Evolutionary conservation across 257 asterid genomes (phyloP).

Genomic region (Nicotiana benthamiana): DNA sequence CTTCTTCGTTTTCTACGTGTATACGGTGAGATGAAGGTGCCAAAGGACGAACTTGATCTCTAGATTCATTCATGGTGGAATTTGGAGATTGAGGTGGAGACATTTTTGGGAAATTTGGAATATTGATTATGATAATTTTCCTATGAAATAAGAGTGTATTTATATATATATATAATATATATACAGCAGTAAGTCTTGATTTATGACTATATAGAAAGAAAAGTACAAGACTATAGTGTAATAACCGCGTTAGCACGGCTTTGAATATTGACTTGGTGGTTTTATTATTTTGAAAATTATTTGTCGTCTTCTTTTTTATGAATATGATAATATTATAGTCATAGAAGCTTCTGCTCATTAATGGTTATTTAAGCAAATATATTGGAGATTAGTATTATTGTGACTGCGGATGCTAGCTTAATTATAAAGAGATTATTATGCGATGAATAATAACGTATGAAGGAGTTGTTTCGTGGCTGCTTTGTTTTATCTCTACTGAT

Average conservation of each 20-base stretch:
- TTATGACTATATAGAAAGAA: neutral
- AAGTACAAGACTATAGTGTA: neutral
- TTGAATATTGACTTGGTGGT: neutral
- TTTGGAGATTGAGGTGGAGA: constrained; percentile 6
- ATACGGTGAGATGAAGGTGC: neutral
- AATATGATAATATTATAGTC: neutral
- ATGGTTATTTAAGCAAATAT: neutral
- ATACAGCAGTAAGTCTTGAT: neutral
- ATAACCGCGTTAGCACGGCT: neutral
- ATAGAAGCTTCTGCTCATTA: neutral
- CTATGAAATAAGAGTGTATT: neutral
- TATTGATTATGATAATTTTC: neutral
- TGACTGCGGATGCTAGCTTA: too few relatives aligned
- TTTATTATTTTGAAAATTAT: neutral
- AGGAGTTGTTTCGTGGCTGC: too few relatives aligned
- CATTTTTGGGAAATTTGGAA: neutral
- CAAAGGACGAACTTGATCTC: constrained; percentile 4
- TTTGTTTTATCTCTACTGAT: too few relatives aligned
- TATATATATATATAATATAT: too few relatives aligned
- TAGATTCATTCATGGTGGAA: neutral
- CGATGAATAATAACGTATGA: too few relatives aligned
- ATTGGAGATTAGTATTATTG: too few relatives aligned
- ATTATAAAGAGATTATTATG: too few relatives aligned
- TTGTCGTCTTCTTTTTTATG: neutral
- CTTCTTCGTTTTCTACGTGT: neutral